A percentile compares a stretch with the other conserved stretches of the same genome.
These are phyloP conservation scores for Saprolegnia parasitica DNA, from an alignment of 352 stramenopile species.

Conservation along the genomic window DNA sequence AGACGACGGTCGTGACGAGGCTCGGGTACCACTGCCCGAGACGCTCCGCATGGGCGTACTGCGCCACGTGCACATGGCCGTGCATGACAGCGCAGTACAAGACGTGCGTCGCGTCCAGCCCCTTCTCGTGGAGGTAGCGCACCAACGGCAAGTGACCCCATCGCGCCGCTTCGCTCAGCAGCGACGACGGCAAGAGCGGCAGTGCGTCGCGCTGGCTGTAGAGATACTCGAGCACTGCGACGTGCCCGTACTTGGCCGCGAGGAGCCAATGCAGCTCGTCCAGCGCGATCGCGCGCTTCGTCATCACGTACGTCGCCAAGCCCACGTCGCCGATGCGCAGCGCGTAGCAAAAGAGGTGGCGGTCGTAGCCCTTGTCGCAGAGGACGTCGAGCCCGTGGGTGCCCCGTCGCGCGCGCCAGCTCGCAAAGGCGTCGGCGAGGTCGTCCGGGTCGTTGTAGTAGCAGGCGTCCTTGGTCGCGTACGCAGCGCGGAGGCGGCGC, in stretches of 20 bases:
- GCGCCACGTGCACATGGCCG: neutral
- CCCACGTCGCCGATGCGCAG: neutral
- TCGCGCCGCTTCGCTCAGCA: constrained; percentile 7
- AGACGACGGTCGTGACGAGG: neutral
- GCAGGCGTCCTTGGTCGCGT: neutral
- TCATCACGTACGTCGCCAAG: neutral
- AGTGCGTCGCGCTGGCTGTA: neutral
- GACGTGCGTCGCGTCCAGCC: neutral
- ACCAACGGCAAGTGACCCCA: constrained; percentile 8
- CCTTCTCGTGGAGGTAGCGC: constrained; percentile 4
- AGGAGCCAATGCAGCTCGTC: neutral
- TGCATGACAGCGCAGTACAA: constrained; percentile 5
- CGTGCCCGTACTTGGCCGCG: neutral
- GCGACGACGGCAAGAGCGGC: neutral
- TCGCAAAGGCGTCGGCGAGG: neutral
- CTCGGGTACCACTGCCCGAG: neutral
- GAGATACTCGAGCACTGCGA: neutral
- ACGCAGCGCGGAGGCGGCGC: neutral
- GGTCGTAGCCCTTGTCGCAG: neutral
- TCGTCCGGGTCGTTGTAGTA: neutral
- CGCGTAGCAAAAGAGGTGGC: neutral
- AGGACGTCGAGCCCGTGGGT: neutral
- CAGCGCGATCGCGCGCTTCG: neutral
- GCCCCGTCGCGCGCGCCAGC: neutral
- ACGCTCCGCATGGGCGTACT: neutral